A percentile compares a stretch with the other conserved stretches of the same genome.
These are phyloP conservation scores for Diophrys sp. DNA, from an alignment of 73 alveolate species.

Conservation along the genomic window DNA sequence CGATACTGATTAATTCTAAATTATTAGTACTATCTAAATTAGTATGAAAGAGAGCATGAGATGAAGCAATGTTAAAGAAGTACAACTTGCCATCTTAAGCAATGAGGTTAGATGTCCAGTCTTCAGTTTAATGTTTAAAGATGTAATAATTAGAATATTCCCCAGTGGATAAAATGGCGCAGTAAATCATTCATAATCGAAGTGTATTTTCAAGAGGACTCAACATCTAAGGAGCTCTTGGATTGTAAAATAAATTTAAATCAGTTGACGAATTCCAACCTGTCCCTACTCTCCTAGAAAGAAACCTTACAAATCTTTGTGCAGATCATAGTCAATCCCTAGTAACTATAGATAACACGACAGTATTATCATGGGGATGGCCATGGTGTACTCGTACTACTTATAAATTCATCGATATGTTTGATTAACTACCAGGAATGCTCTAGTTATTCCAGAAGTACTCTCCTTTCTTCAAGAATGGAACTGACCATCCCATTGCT, in stretches of 20 bases:
- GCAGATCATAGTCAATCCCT: conserved; percentile 45
- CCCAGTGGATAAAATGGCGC: no score
- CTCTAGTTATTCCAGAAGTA: conserved; percentile 20
- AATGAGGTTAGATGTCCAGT: no score
- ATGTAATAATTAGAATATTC: no score
- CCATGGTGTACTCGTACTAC: conserved; percentile 60
- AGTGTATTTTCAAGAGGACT: background rate
- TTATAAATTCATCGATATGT: conserved; percentile 45
- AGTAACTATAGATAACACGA: conserved; percentile 19
- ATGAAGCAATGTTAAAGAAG: no score
- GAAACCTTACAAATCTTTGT: conserved; percentile 5
- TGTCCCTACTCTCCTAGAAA: conserved; percentile 25
- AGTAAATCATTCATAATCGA: background rate
- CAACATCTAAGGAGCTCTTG: background rate
- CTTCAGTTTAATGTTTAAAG: no score
- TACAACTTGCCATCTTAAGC: no score
- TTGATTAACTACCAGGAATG: conserved; percentile 40
- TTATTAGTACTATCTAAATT: background rate
- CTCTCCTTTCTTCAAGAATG: conserved; percentile 36
- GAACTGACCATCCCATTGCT: conserved; percentile 24
- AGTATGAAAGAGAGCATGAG: no score
- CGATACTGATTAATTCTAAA: background rate
- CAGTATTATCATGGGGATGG: conserved; percentile 62
- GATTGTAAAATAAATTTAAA: conserved; percentile 5
- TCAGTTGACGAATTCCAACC: conserved; percentile 24